Evolutionary conservation across 305 asterid genomes (phyloP).

Genomic region (Fraxinus dipetala): DNA sequence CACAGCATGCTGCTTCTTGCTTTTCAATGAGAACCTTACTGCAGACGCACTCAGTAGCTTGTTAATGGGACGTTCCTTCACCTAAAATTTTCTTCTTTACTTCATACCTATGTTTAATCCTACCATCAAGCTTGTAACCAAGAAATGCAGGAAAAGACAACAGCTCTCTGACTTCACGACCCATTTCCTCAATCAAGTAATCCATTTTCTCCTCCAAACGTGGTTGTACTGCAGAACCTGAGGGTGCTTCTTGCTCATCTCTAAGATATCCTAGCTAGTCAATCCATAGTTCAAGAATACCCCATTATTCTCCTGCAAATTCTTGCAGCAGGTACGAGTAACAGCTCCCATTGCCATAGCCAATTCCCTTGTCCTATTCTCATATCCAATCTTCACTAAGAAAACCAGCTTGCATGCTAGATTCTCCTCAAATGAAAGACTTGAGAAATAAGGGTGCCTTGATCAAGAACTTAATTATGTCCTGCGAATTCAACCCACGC

Average conservation of each 20-base stretch:
- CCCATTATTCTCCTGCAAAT: conserved; percentile 66
- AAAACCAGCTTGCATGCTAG: conserved; percentile 59
- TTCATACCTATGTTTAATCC: conserved; percentile 83
- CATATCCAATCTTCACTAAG: conserved; percentile 70
- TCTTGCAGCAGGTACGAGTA: conserved; percentile 81
- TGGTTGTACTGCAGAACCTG: conserved; percentile 80
- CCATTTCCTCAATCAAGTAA: conserved; percentile 82
- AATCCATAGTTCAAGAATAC: conserved; percentile 68
- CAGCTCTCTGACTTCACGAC: conserved; percentile 80
- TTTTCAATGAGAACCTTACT: conserved; percentile 56
- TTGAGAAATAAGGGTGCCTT: conserved; percentile 72
- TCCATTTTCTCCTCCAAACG: conserved; percentile 70
- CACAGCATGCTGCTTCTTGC: conserved; percentile 29
- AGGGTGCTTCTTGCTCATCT: conserved; percentile 85
- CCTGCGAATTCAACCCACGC: conserved; percentile 62
- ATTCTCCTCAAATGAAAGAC: conserved; percentile 71
- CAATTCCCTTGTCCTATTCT: conserved; percentile 56
- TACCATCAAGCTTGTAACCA: conserved; percentile 80
- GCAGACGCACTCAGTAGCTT: conserved; percentile 77
- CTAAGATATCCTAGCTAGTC: conserved; percentile 64
- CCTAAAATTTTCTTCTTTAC: conserved; percentile 54
- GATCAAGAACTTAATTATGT: conserved; percentile 57
- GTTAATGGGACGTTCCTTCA: conserved; percentile 80
- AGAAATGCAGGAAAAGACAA: conserved; percentile 90
- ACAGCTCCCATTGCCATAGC: conserved; percentile 92